Conservation (phyloP, 2,329 filamentous ascomycete genomes). For the Claviceps pazoutovae region DNA sequence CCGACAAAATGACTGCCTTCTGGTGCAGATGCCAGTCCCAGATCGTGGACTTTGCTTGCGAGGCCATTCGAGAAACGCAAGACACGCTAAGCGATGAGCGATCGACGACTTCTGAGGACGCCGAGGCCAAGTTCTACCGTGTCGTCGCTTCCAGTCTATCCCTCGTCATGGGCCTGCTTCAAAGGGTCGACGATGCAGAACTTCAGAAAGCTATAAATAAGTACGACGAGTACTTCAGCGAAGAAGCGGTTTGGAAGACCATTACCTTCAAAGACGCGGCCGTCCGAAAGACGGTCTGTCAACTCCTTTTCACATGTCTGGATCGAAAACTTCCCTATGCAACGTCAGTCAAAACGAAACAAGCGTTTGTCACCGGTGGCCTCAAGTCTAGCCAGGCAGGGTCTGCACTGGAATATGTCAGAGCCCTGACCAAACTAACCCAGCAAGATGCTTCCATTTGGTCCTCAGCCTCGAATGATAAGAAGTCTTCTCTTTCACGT, state of each 20-base stretch:
- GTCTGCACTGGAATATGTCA: constrained; percentile 59
- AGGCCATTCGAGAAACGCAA: constrained; percentile 67
- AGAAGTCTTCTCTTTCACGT: constrained; percentile 39
- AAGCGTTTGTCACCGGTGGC: constrained; percentile 55
- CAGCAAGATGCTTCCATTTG: constrained; percentile 54
- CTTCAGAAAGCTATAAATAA: constrained; percentile 43
- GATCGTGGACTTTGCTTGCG: constrained; percentile 69
- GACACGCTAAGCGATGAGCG: constrained; percentile 81
- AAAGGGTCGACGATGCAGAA: constrained; percentile 32
- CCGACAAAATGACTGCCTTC: constrained; percentile 64
- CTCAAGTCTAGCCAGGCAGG: constrained; percentile 58
- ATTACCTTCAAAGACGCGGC: constrained; percentile 47
- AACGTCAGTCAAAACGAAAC: constrained; percentile 37
- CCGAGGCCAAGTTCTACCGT: constrained; percentile 70
- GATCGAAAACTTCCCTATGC: constrained; percentile 33
- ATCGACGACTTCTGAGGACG: constrained; percentile 70
- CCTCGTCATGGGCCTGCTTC: constrained; percentile 38
- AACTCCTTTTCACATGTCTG: constrained; percentile 36
- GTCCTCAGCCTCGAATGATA: constrained; percentile 39
- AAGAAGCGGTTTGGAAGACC: constrained; percentile 52
- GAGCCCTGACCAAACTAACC: constrained; percentile 54
- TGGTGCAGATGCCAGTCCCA: constrained; percentile 70
- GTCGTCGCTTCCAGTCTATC: constrained; percentile 47
- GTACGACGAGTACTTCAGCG: constrained; percentile 53
- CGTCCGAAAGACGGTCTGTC: constrained; percentile 37